Evolutionary conservation across 2,329 filamentous ascomycete genomes (phyloP).

Genomic region (Fusarium equiseti): DNA sequence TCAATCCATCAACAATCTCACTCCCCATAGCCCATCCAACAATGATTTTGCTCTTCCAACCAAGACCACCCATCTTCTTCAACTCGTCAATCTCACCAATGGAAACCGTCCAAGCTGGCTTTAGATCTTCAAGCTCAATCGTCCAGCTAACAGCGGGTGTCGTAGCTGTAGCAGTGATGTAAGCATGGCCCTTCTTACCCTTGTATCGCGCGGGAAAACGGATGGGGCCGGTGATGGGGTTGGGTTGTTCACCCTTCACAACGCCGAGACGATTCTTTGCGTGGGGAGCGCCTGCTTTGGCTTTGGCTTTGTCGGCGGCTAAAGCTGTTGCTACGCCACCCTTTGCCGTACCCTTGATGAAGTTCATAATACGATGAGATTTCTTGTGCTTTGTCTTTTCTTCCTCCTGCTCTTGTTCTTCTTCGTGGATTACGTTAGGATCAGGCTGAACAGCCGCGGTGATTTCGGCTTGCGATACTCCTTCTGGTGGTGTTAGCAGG

Average conservation of each 20-base stretch:
- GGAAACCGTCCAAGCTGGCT: constrained; percentile 76
- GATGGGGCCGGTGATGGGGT: constrained; percentile 72
- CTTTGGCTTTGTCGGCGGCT: constrained; percentile 77
- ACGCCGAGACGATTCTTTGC: constrained; percentile 80
- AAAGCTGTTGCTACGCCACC: constrained; percentile 79
- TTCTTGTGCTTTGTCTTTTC: constrained; percentile 61
- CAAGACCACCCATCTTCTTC: constrained; percentile 83
- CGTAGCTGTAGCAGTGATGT: constrained; percentile 75
- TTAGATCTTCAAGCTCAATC: constrained; percentile 65
- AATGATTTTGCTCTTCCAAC: constrained; percentile 86
- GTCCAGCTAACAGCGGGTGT: constrained; percentile 76
- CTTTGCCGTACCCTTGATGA: constrained; percentile 78
- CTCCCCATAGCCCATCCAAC: constrained; percentile 82
- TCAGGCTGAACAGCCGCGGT: constrained; percentile 66
- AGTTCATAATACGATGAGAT: constrained; percentile 63
- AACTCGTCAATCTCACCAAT: constrained; percentile 78
- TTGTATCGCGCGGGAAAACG: constrained; percentile 80
- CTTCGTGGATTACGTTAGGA: constrained; percentile 53
- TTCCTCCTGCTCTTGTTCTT: constrained; percentile 59
- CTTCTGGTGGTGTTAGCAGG: constrained; percentile 47
- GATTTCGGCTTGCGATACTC: constrained; percentile 74
- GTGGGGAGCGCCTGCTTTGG: constrained; percentile 66
- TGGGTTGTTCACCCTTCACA: constrained; percentile 59
- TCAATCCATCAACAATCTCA: constrained; percentile 80
- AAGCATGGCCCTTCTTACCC: constrained; percentile 78